Percentiles rank a stretch among this genome's conserved stretches.
Conservation (phyloP, 768 basidiomycete species). For the Gyrodon lividus region DNA sequence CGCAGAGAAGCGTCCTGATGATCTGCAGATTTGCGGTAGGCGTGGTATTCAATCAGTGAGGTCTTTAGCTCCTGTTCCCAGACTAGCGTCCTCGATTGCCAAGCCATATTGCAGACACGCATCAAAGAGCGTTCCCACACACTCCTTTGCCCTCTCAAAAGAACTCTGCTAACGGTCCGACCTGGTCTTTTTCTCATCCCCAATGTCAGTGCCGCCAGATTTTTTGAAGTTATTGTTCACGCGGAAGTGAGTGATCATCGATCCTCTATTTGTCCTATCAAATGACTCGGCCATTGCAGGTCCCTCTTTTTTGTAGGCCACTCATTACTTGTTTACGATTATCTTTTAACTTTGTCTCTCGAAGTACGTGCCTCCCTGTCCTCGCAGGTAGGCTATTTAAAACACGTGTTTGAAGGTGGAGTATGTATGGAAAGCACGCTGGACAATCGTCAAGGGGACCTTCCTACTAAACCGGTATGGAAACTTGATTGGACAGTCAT, state of each 20-base stretch:
- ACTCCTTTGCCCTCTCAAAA: no score
- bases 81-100: no score
- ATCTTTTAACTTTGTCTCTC: conserved; percentile 25
- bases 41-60: no score
- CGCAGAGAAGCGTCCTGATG: no score
- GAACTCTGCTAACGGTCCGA: no score
- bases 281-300: conserved; percentile 4
- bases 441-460: conserved; percentile 9
- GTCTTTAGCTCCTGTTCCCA: no score
- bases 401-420: conserved; percentile 2
- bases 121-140: no score
- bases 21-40: no score
- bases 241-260: neutral
- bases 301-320: conserved; percentile 13
- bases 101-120: no score
- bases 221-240: no score
- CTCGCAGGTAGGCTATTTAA: neutral
- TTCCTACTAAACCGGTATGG: conserved; percentile 20
- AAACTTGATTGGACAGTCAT: conserved; percentile 13
- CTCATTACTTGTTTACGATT: conserved; percentile 25
- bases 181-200: no score
- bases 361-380: conserved; percentile 19
- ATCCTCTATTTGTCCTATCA: neutral
- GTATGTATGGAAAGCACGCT: conserved; percentile 16
- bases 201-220: no score